Base-by-base conservation (phyloP, 805 yeast genomes). In the Cyberlindnera petersonii region DNA sequence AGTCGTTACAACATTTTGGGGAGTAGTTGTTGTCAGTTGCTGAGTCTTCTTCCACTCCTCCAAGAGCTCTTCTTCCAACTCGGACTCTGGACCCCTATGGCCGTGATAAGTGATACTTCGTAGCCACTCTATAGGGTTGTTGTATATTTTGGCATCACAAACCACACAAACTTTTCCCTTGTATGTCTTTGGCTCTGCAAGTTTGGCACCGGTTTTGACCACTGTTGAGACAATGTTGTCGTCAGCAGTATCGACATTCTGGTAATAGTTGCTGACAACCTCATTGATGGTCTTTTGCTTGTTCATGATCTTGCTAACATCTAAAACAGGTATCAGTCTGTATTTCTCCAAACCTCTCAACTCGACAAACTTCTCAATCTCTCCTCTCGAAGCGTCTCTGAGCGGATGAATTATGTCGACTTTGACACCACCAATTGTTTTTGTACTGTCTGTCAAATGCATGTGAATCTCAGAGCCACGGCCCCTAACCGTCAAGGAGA, bases 161-260 rank as follows among this genome's bases (percentile, higher is more conserved):
- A 86, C 48, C 11, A 60, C 61, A 59, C 95, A 86, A 6, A 33
- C 36, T 6, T 47, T 55, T 2, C 49, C 49, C 1, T 53, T 43
- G 9, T 40, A 52, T 4, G 43, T 43, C 22, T 40, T 56, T 0
- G 85, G 86, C 7, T 68, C 68, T 2, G 70, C 72, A 31, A 89
- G 62, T 57, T 91, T 88, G 33, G 80, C 80, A 5, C 93, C 96
- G 0, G 95, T 88, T 48, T 86, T 81, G 11, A 88, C 88, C 16
- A 91, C 97, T 0, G 98, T 89, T 0, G 96, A 83, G 3, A 89
- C 88, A 3, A 91, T 85, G 40, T 91, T 86, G 0, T 95, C 88
- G 55, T 88, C 88, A 13, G 79, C 88, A 6, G 71, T 70, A 53
- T 86, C 95, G 18, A 89, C 76, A 24, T 71, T 69, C 22, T 66